Evolutionary conservation across 2,329 filamentous ascomycete genomes (phyloP).

Genomic region (Xylaria sp.): DNA sequence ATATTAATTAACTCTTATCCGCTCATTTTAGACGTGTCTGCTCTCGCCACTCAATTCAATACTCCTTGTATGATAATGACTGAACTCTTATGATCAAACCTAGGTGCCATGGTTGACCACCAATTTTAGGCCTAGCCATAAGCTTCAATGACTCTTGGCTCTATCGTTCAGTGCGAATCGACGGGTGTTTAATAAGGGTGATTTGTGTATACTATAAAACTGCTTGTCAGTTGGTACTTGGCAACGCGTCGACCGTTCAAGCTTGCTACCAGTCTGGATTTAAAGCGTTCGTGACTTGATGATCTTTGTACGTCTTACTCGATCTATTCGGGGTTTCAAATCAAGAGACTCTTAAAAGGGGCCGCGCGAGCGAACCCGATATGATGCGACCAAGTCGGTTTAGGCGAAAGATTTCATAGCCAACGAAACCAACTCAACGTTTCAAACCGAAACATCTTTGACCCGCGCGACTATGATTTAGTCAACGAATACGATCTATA

Average conservation of each 20-base stretch:
- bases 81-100: no score
- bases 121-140: no score
- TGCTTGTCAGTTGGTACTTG: background rate
- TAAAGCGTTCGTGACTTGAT: background rate
- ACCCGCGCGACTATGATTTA: conserved; percentile 31
- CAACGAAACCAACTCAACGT: conserved; percentile 5
- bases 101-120: no score
- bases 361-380: conserved; percentile 11
- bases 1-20: no score
- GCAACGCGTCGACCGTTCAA: background rate
- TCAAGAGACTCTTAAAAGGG: background rate
- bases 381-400: conserved; percentile 5
- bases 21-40: background rate
- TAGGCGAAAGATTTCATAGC: conserved; percentile 2
- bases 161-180: no score
- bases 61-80: no score
- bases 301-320: no score
- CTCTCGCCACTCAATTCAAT: background rate
- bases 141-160: no score
- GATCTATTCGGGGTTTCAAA: background rate
- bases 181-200: background rate
- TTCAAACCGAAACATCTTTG: conserved; percentile 30
- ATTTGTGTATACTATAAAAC: background rate
- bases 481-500: background rate
- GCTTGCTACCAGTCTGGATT: background rate